Conservation (phyloP, 495 filamentous ascomycete species). For the Aspergillus olivimuriae region DNA sequence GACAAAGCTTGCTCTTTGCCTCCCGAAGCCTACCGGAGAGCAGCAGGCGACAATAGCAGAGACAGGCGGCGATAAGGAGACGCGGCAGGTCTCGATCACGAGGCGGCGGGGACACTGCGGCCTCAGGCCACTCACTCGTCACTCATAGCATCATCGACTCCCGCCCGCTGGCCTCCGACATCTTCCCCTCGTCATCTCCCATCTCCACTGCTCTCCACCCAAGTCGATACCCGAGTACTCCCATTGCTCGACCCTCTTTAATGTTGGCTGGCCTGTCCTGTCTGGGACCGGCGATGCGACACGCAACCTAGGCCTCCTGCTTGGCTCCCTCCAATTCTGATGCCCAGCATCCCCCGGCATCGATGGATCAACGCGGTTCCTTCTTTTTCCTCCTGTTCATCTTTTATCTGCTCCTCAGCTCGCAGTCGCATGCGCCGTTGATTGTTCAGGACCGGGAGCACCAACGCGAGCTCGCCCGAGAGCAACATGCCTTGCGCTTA, state of each 20-base stretch:
- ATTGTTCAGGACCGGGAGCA: constrained; percentile 41
- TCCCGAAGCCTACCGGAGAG: too few species aligned
- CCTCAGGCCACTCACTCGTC: constrained; percentile 26
- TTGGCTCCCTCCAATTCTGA: constrained; percentile 20
- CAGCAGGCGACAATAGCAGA: constrained; percentile 1
- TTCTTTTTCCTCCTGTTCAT: constrained; percentile 44
- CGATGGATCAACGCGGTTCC: constrained; percentile 45
- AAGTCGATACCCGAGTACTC: too few species aligned
- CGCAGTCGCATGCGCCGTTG: constrained; percentile 39
- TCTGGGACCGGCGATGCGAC: constrained; percentile 14
- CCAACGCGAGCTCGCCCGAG: constrained; percentile 36
- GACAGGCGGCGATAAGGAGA: neutral
- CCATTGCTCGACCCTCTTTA: constrained; percentile 1
- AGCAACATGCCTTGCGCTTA: constrained; percentile 55
- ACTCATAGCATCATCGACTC: constrained; percentile 38
- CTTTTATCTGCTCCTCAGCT: constrained; percentile 44
- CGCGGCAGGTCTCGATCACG: neutral
- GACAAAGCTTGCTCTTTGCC: too few species aligned
- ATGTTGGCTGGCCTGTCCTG: neutral
- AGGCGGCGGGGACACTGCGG: constrained; percentile 6
- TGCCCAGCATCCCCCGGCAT: constrained; percentile 26
- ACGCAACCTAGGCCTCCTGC: constrained; percentile 11
- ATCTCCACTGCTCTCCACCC: neutral
- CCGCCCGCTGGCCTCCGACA: constrained; percentile 18
- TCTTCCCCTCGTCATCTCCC: constrained; percentile 19